These are phyloP conservation scores for Wickerhamiella hasegawae DNA, from an alignment of 805 yeast species.

Conservation along the genomic window DNA sequence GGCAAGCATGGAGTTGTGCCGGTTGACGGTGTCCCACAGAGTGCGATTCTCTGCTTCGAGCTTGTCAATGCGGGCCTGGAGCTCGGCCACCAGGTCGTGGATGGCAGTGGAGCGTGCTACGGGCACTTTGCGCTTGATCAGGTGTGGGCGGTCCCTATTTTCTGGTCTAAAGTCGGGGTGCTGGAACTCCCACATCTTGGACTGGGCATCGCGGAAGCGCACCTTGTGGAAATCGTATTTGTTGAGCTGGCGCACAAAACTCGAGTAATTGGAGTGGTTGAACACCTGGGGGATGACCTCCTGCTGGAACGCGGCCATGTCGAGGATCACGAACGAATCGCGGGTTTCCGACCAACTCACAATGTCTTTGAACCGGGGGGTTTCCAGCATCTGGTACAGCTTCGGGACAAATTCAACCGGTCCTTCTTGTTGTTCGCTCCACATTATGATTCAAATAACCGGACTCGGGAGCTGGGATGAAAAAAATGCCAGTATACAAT, in stretches of 20 bases:
- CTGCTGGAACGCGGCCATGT: constrained; percentile 23
- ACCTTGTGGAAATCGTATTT: constrained; percentile 97
- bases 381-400: constrained; percentile 65
- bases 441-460: too few relatives aligned
- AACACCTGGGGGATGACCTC: constrained; percentile 74
- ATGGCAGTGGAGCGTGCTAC: constrained; percentile 11
- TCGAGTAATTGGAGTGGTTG: constrained; percentile 87
- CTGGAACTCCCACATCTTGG: constrained; percentile 64
- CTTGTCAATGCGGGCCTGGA: constrained; percentile 15
- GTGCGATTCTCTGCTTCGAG: constrained; percentile 10
- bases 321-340: constrained; percentile 73
- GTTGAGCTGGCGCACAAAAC: constrained; percentile 88
- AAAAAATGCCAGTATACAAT: too few relatives aligned
- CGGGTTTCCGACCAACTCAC: constrained; percentile 83
- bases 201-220: constrained; percentile 31
- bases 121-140: constrained; percentile 55
- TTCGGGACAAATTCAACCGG: constrained; percentile 13
- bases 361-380: constrained; percentile 52
- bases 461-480: too few relatives aligned
- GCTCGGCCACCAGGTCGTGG: constrained; percentile 16
- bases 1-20: constrained; percentile 1
- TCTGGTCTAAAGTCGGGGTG: constrained; percentile 76
- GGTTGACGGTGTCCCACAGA: constrained; percentile 1
- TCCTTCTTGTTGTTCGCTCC: too few relatives aligned
- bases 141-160: constrained; percentile 65